phyloP scores from a whole-genome alignment of 768 basidiomycete species.

The Polyporus arcularius region DNA sequence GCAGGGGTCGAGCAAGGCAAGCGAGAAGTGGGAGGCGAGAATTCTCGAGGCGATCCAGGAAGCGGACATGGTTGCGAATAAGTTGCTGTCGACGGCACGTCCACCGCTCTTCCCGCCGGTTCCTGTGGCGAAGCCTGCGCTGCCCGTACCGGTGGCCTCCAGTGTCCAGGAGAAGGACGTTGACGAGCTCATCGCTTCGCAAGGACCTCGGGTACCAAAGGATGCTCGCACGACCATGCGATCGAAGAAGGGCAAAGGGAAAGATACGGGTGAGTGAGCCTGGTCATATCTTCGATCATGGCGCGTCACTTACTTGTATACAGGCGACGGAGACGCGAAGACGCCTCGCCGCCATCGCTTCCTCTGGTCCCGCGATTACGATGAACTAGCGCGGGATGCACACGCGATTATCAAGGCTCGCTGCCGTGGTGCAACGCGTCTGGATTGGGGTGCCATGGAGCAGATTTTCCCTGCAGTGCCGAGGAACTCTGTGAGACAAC shows the following conservation, averaged over 20 bases:
- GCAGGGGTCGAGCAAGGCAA: constrained; percentile 52
- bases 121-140: constrained; percentile 21
- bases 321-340: constrained; percentile 19
- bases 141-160: constrained; percentile 43
- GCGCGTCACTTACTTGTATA: background rate
- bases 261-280: constrained; percentile 30
- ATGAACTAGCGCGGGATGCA: constrained; percentile 86
- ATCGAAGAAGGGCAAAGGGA: constrained; percentile 31
- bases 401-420: constrained; percentile 81
- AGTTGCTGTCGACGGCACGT: constrained; percentile 40
- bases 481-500: constrained; percentile 70
- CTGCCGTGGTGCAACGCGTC: constrained; percentile 56
- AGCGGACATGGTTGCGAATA: constrained; percentile 49
- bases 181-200: constrained; percentile 50
- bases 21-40: constrained; percentile 63
- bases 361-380: constrained; percentile 84
- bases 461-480: constrained; percentile 82
- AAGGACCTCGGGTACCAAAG: constrained; percentile 44
- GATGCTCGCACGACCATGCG: constrained; percentile 27
- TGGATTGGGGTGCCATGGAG: constrained; percentile 73
- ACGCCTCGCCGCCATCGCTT: constrained; percentile 60
- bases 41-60: constrained; percentile 58
- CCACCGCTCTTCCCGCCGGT: constrained; percentile 13
- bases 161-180: constrained; percentile 51
- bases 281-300: background rate